Evolutionary conservation across 2,329 filamentous ascomycete genomes (phyloP), one percentile per base, ranked within the genome.

Genomic region (Orbilia oligospora): DNA sequence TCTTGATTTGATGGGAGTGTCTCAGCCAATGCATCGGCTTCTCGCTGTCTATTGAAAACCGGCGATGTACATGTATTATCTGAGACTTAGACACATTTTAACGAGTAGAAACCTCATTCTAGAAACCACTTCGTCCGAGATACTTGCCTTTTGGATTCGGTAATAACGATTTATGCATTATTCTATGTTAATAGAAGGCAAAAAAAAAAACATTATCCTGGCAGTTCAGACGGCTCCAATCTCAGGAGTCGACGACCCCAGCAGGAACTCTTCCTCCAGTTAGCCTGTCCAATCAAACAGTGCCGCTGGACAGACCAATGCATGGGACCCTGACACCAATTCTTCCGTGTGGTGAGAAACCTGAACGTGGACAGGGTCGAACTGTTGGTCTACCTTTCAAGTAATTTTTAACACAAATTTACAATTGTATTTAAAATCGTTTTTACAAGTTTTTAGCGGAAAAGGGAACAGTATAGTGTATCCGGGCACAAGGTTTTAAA

Each of bases 401-500:
- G 33, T 41, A 49, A 61, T 61, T 72, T 73, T 73, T 73, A 73
- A 73, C 61, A 38, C 69, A 66, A 58, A 67, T 73, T 66, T 61
- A 73, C 70, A 73, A 67, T 67, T 61, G 61, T 66, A 61, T 66
- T 67, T 72, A 67, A 72, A 65, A 67, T 73, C 61, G 70, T 55
- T 55, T 65, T 73, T 66, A 67, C 70, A 70, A 65, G 56, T 76
- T 66, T 70, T 67, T 65, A 56, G 48, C 66, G 66, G 72, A 76
- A 71, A 51, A 70, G 53, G 65, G 72, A 70, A 66, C 72, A 68
- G 24, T 58, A 56, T 66, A 46, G 46, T 76, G 71, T 70, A 69
- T 76, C 71, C 71, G 56, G 71, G 58, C 71, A 76, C 71, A 77
- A 77, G 66, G 67, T 77, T 77, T 77, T 77, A 77, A 77, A 77